Conservation (phyloP, 352 stramenopile species). For the Phytophthora macrochlamydospora region DNA sequence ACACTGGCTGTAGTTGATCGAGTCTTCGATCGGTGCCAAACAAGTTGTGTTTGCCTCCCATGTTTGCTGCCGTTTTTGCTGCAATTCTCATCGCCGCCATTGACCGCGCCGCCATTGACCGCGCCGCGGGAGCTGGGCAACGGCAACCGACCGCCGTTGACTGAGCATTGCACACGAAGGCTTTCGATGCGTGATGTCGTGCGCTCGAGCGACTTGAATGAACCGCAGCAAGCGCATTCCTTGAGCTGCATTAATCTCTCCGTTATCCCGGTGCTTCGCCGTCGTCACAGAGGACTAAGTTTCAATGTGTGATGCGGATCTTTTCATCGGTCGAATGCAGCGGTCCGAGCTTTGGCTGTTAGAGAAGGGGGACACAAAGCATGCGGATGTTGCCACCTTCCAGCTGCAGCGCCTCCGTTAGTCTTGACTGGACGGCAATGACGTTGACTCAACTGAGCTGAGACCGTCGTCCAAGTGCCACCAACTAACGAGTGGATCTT, state of each 20-base stretch:
- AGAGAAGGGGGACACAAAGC: background rate
- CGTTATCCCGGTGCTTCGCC: background rate
- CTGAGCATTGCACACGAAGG: background rate
- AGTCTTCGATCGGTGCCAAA: too few species aligned
- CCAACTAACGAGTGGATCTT: background rate
- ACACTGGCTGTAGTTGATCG: too few species aligned
- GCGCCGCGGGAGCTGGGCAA: background rate
- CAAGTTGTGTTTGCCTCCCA: background rate
- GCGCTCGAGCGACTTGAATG: background rate
- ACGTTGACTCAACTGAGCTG: constrained; percentile 1
- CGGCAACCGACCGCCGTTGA: background rate
- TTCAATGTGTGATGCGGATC: background rate
- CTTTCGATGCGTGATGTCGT: background rate
- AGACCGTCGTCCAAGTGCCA: constrained; percentile 21
- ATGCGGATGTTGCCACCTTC: constrained; percentile 4
- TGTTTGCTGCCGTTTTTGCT: background rate
- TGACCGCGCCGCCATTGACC: background rate
- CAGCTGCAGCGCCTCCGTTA: constrained; percentile 11
- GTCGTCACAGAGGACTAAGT: background rate
- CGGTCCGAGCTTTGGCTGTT: background rate
- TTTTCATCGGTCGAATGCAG: background rate
- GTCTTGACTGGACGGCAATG: constrained; percentile 10
- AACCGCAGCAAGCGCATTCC: background rate
- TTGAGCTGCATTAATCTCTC: background rate
- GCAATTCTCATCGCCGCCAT: background rate